A percentile compares a stretch with the other conserved stretches of the same genome.
phyloP scores from a whole-genome alignment of 2,329 filamentous ascomycete species.

The Verticillium klebahnii region DNA sequence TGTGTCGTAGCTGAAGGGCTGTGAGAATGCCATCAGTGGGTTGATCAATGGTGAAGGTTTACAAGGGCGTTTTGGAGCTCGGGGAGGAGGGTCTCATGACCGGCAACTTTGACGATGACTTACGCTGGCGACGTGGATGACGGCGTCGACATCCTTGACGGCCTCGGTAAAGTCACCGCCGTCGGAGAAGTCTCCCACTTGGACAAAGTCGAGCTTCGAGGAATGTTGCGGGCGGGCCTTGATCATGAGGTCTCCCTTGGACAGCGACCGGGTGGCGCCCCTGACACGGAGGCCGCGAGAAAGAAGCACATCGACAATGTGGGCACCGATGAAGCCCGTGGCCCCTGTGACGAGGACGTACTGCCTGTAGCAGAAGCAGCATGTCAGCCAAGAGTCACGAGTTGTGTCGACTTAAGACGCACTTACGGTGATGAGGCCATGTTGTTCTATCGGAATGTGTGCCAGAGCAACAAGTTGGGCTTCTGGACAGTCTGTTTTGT shows the following conservation, averaged over 20 bases:
- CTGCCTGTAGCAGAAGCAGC: background rate
- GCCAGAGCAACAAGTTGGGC: no score
- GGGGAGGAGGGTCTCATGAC: background rate
- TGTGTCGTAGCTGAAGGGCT: conserved; percentile 39
- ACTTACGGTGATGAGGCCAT: background rate
- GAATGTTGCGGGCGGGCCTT: conserved; percentile 28
- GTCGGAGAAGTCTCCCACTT: conserved; percentile 35
- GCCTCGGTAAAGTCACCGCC: conserved; percentile 29
- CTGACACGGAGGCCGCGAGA: conserved; percentile 23
- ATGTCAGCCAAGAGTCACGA: background rate
- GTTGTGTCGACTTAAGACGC: background rate
- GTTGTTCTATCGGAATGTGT: background rate
- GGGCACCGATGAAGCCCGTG: conserved; percentile 22
- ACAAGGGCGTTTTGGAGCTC: no score
- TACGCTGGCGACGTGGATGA: conserved; percentile 41
- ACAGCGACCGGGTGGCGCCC: conserved; percentile 21
- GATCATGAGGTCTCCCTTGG: conserved; percentile 28
- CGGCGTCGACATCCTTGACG: conserved; percentile 33
- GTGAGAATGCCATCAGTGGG: background rate
- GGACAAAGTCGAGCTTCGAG: conserved; percentile 33
- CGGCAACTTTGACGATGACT: conserved; percentile 7
- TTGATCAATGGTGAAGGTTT: background rate
- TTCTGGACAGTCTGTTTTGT: no score
- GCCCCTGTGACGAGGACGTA: conserved; percentile 2
- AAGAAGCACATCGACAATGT: conserved; percentile 24